phyloP scores from a whole-genome alignment of 108 stramenopile species.

The Asterionellopsis glacialis region DNA sequence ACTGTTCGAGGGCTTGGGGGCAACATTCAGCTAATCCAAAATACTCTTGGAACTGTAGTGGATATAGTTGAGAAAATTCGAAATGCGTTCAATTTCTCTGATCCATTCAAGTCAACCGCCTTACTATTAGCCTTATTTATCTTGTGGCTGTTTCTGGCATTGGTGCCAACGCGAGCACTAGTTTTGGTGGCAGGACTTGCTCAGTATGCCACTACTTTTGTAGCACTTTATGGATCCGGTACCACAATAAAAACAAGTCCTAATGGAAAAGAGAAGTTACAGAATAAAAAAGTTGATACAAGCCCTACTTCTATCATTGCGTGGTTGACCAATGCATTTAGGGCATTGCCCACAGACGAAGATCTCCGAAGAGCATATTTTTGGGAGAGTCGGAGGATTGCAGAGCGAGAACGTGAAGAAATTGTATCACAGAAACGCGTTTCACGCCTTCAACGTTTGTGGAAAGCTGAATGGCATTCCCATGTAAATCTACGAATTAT shows the following conservation, averaged over 20 bases:
- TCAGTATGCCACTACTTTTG: constrained; percentile 56
- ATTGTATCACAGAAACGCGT: constrained; percentile 47
- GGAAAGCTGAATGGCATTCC: constrained; percentile 71
- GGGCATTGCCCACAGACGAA: constrained; percentile 75
- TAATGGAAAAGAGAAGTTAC: constrained; percentile 7
- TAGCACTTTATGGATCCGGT: constrained; percentile 26
- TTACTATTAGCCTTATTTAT: constrained; percentile 16
- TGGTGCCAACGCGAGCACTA: constrained; percentile 34
- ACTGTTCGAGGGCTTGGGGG: constrained; percentile 63
- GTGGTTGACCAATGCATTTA: constrained; percentile 57
- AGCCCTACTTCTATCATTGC: constrained; percentile 15
- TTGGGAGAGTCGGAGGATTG: constrained; percentile 63
- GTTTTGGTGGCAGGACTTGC: constrained; percentile 9
- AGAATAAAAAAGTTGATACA: constrained; percentile 11
- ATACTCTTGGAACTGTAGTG: constrained; percentile 55
- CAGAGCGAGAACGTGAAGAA: constrained; percentile 44
- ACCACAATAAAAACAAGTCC: background rate
- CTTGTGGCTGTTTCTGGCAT: constrained; percentile 27
- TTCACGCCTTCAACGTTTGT: constrained; percentile 54
- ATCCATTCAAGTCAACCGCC: constrained; percentile 46
- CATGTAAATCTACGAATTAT: constrained; percentile 13
- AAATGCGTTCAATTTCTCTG: constrained; percentile 80
- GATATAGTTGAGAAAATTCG: constrained; percentile 58
- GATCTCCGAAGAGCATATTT: constrained; percentile 76
- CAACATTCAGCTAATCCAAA: constrained; percentile 55